phyloP scores from a whole-genome alignment of 805 yeast species.

The Wickerhamomyces queroliae region DNA sequence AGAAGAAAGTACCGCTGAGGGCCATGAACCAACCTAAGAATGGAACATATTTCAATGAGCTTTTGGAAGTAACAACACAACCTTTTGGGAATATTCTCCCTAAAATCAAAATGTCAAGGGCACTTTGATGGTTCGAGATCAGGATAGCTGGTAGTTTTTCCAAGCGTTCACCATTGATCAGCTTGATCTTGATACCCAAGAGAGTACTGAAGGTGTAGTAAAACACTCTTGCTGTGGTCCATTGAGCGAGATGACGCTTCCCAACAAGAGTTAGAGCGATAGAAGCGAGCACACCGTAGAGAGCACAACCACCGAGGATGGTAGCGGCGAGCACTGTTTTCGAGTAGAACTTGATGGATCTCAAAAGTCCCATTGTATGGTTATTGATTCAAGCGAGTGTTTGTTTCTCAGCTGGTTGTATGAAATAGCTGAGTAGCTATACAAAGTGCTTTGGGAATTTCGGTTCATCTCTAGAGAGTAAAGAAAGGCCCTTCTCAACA shows the following conservation, averaged over 20 bases:
- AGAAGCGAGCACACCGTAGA: conserved; percentile 78
- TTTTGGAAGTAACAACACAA: conserved; percentile 90
- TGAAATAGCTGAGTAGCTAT: too few species aligned
- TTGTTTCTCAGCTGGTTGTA: too few species aligned
- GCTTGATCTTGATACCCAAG: conserved; percentile 64
- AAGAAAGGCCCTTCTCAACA: too few species aligned
- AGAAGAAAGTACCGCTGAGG: conserved; percentile 83
- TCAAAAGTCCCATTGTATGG: conserved; percentile 5
- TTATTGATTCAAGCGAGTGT: not conserved
- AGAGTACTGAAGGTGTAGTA: conserved; percentile 52
- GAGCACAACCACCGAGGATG: conserved; percentile 52
- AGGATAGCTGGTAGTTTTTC: conserved; percentile 67
- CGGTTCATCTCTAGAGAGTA: too few species aligned
- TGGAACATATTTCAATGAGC: conserved; percentile 77
- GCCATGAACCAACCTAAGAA: conserved; percentile 97
- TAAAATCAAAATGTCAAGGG: conserved; percentile 73
- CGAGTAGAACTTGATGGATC: conserved; percentile 40
- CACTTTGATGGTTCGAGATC: conserved; percentile 87
- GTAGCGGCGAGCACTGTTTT: conserved; percentile 51
- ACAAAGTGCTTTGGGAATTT: too few species aligned
- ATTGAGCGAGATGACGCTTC: conserved; percentile 77
- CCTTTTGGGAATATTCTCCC: conserved; percentile 84
- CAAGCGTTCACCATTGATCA: conserved; percentile 61
- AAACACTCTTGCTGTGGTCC: conserved; percentile 83
- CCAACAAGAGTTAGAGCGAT: conserved; percentile 60